phyloP scores from a whole-genome alignment of 2,329 filamentous ascomycete species.

The Colletotrichum sp. region DNA sequence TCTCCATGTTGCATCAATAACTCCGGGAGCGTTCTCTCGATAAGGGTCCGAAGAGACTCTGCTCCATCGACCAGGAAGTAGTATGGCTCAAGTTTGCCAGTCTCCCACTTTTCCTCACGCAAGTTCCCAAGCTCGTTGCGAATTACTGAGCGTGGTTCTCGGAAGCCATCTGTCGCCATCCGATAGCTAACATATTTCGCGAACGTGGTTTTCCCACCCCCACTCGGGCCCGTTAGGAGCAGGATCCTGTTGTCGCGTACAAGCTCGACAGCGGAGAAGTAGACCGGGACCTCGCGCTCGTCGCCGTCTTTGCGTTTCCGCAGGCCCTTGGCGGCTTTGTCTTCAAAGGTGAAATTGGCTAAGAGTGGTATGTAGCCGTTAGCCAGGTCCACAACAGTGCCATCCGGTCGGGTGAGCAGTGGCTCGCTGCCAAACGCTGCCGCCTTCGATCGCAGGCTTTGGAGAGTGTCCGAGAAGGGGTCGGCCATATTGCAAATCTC shows the following conservation, averaged over 20 bases:
- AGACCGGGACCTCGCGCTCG: not conserved
- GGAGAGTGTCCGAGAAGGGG: too few relatives aligned
- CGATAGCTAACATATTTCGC: not conserved
- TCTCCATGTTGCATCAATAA: not conserved
- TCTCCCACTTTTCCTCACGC: not conserved
- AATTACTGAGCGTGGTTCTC: accelerated
- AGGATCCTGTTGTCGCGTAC: not conserved
- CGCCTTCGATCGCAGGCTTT: not conserved
- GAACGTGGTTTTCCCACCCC: not conserved
- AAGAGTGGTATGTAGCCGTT: not conserved
- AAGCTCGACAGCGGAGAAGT: not conserved
- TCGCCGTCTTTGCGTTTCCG: not conserved
- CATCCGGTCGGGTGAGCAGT: not conserved
- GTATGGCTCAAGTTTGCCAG: not conserved
- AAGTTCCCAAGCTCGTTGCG: not conserved
- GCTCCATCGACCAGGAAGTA: not conserved
- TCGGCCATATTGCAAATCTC: not conserved
- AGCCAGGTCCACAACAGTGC: not conserved
- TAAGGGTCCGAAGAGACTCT: not conserved
- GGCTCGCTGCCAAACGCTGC: not conserved
- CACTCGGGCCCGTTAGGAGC: not conserved
- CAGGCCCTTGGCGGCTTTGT: conserved; percentile 1
- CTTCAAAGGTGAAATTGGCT: not conserved
- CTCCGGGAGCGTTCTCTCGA: not conserved
- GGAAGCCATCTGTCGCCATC: not conserved